Evolutionary conservation across 2,329 filamentous ascomycete species (phyloP), one percentile per base, ranked within the genome.

Genomic region (Pseudogymnoascus sp.): DNA sequence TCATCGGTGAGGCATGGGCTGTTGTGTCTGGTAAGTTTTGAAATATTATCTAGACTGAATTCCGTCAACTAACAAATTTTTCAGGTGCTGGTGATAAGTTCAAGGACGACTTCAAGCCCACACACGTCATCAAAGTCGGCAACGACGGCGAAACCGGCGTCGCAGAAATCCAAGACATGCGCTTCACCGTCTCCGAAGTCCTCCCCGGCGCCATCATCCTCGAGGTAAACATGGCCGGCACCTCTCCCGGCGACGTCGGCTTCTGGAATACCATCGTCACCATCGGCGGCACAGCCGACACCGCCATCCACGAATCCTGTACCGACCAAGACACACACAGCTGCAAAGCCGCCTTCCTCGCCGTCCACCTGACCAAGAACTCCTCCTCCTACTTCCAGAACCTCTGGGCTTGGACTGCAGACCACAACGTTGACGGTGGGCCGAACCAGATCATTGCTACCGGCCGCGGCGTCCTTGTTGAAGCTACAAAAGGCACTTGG

Each of bases 1-100:
- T 86, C 25, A 75, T 83, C 8, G 84, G 84, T 18, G 81, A 85
- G 70, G 77, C 78, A 4, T 83, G 80, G 76, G 76, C 81, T 7
- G 76, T 75, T 53, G 47, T 53, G 4, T 31, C 47, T 18, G 47
- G 47, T 50, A 50, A 50, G 44, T 50, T 25, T 10, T 50, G 3
- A 50, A 28, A n/a, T 5, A 2, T 5, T 2, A 2, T 28, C 2
- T 47, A 18, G 21, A 8, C 5, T 11, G 2, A 42, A 42, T 8
- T n/a, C 5, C 4, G 6, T 6, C 11, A 28, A n/a, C 21, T 25
- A 50, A 50, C 23, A 25, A 25, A 7, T 80, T 81, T 69, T 78
- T 76, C 28, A n/a, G 82, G 75, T 2, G 72, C 71, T 4, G 82
- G 82, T n/a, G 65, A 65, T 65, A 75, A 73, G 35, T 84, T 80